Percentiles rank a stretch among this genome's conserved stretches.
Evolutionary conservation across 179 eudicot genomes (phyloP).

Genomic region (Kewa caespitosa): DNA sequence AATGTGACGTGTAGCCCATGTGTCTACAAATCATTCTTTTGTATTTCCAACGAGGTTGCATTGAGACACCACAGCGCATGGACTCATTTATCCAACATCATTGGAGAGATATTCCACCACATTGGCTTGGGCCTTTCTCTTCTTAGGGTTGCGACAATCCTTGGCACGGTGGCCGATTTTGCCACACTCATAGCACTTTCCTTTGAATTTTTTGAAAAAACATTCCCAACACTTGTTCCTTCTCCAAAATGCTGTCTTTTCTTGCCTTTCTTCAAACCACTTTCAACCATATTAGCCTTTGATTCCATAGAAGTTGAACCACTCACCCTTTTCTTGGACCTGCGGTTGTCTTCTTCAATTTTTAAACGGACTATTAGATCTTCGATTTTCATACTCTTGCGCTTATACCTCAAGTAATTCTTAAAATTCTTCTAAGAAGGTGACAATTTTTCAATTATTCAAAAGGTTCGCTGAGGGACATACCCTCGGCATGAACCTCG

Average conservation of each 20-base stretch:
- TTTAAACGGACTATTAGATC: neutral
- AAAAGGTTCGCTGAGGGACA: neutral
- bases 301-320: neutral
- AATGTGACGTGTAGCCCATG: neutral
- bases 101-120: neutral
- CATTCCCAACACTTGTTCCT: neutral
- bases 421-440: neutral
- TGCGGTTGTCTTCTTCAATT: neutral
- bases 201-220: neutral
- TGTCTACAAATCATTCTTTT: neutral
- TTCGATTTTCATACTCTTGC: neutral
- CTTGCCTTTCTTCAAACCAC: neutral
- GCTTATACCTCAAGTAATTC: neutral
- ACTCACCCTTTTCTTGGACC: neutral
- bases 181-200: neutral
- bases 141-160: neutral
- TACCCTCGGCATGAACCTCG: neutral
- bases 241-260: neutral
- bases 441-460: neutral
- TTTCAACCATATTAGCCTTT: neutral
- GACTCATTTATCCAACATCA: neutral
- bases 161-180: neutral
- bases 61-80: neutral
- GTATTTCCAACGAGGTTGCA: neutral
- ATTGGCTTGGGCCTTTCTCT: neutral